Base-by-base conservation (phyloP, 805 yeast species). In the Nakazawaea ishiwadae region DNA sequence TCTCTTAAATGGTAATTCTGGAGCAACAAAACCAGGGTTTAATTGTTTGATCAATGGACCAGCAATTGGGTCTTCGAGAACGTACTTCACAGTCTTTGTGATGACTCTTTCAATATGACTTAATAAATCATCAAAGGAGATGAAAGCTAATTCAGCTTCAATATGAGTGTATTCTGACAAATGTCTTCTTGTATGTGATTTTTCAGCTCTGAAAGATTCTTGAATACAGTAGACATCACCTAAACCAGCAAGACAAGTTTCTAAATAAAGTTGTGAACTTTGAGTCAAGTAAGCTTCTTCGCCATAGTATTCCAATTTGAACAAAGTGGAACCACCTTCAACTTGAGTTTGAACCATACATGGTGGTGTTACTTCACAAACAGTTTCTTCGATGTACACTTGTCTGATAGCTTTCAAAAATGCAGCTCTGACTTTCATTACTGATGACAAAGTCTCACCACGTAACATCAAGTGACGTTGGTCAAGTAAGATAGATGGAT, bases 311-410 rank as follows among this genome's bases (percentile, higher is more conserved):
- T 86, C 84, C 70, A 93, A 71, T 56, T 82, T 80, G 74, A 93
- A 93, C 59, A 93, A 73, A 14, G 99, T 93, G 30, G 97, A 85
- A 41, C 99, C 99, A 62, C 99, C 99, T 70, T 93, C 99, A 46
- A 93, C 99, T 72, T 93, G 98, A 30, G 96, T 90, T 70, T 93
- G 99, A 43, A 93, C 99, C 98, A 93, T 93, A 68, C 98, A 90
- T 58, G 99, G 99, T 35, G 99, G 97, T 30, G 98, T 93, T 46
- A 95, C 96, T 73, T 93, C 99, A 24, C 79, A 68, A 39, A 90
- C 58, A 26, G 77, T 75, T 67, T 83, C 87, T 56, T 87, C 93
- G 18, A 61, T 69, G 60, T 75, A 91, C 45, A 84, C 84, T 51
- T 79, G 73, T 69, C 99, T 81, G 52, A 93, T 65, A 30, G 93